Evolutionary conservation across 768 basidiomycete genomes (phyloP).

Genomic region (Daedaleopsis sinensis): DNA sequence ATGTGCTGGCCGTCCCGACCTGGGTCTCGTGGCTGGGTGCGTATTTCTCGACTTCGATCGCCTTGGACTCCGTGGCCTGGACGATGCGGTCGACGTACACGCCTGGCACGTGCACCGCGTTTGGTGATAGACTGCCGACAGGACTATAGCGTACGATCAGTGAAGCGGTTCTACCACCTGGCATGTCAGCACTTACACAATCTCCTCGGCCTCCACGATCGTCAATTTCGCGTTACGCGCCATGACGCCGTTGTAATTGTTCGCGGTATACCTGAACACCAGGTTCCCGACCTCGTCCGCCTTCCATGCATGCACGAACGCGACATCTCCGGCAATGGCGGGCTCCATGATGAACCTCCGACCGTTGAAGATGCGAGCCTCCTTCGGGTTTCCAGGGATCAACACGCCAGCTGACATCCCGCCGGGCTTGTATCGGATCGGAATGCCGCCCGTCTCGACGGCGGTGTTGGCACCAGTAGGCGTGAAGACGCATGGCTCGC

Average conservation of each 20-base stretch:
- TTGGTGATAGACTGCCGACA: slow-evolving; percentile 59
- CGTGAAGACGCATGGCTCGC: slow-evolving; percentile 88
- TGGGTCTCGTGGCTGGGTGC: slow-evolving; percentile 39
- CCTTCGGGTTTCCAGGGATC: slow-evolving; percentile 73
- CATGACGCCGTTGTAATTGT: slow-evolving; percentile 87
- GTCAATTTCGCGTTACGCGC: slow-evolving; percentile 86
- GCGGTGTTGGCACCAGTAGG: slow-evolving; percentile 91
- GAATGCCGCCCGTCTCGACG: slow-evolving; percentile 76
- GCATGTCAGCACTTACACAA: slow-evolving; percentile 28
- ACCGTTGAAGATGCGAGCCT: slow-evolving; percentile 72
- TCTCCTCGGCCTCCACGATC: slow-evolving; percentile 64
- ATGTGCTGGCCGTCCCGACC: slow-evolving; percentile 8
- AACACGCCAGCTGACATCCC: slow-evolving; percentile 67
- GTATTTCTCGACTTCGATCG: slow-evolving; percentile 75
- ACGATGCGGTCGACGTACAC: slow-evolving; percentile 90
- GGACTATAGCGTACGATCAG: slow-evolving; percentile 17
- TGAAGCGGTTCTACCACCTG: background rate
- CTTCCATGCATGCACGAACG: slow-evolving; percentile 88
- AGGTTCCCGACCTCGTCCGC: slow-evolving; percentile 88
- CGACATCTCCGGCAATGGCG: slow-evolving; percentile 78
- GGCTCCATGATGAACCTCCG: slow-evolving; percentile 80
- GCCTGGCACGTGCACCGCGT: slow-evolving; percentile 78
- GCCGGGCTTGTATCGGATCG: slow-evolving; percentile 74
- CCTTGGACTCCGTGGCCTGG: slow-evolving; percentile 68
- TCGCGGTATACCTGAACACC: slow-evolving; percentile 84